Conservation (phyloP, 176 grass and related monocot species). For the Zea luxurians region DNA sequence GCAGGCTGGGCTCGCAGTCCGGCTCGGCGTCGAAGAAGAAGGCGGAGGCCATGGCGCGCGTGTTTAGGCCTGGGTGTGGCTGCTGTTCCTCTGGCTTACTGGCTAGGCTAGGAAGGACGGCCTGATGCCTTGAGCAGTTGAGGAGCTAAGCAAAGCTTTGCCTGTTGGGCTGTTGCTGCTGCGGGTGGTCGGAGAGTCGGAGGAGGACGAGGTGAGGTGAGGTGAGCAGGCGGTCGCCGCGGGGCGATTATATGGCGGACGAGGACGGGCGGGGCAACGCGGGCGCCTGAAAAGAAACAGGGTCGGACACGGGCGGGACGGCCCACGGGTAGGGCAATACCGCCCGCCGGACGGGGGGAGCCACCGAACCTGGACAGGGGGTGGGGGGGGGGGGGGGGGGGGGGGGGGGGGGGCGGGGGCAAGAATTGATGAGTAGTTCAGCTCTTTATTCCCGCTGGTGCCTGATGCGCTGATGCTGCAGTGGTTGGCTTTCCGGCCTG, state of each 20-base stretch:
- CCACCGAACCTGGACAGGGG: not conserved
- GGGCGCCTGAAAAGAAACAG: not conserved
- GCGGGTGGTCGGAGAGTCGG: not conserved
- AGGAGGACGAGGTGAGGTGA: not conserved
- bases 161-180: not conserved
- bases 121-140: not conserved
- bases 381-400: not conserved
- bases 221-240: not conserved
- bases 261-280: not conserved
- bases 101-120: not conserved
- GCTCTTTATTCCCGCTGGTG: not conserved
- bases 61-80: not conserved
- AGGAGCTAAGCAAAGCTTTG: not conserved
- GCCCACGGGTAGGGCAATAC: conserved; percentile 20
- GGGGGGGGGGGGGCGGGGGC: too few relatives aligned
- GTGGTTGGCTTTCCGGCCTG: conserved; percentile 5
- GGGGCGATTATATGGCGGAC: conserved; percentile 27
- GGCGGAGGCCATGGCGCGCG: conserved; percentile 22
- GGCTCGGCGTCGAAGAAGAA: conserved; percentile 60
- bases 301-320: not conserved
- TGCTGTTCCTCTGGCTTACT: not conserved
- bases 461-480: not conserved
- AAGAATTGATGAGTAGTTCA: not conserved
- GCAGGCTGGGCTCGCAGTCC: not conserved
- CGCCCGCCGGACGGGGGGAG: not conserved